These are phyloP conservation scores for Hordeum pubiflorum DNA, from an alignment of 202 grass and related monocot genomes.

Conservation along the genomic window DNA sequence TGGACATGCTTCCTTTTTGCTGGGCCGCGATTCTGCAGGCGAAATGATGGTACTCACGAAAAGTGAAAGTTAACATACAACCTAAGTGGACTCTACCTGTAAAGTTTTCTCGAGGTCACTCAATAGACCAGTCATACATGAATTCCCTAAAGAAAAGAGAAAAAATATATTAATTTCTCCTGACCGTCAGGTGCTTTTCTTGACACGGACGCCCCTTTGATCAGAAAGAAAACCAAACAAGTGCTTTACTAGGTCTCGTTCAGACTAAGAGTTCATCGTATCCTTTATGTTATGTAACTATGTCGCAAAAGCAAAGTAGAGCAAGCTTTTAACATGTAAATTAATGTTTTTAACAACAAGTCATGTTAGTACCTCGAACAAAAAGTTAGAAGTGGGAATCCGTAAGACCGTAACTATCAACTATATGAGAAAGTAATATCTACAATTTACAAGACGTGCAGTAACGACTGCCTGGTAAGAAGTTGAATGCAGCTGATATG, in stretches of 20 bases:
- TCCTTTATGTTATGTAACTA: background rate
- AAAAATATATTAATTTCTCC: constrained; percentile 23
- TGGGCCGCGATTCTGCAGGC: constrained; percentile 42
- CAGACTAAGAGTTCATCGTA: background rate
- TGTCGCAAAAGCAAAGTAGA: background rate
- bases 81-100: constrained; percentile 48
- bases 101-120: constrained; percentile 84
- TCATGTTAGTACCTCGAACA: background rate
- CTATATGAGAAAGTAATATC: background rate
- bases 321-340: background rate
- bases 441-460: background rate
- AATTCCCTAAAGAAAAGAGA: constrained; percentile 51
- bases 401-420: background rate
- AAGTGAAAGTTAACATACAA: constrained; percentile 2
- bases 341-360: background rate
- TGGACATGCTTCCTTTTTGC: constrained; percentile 78
- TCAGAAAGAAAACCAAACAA: background rate
- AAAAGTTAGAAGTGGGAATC: background rate
- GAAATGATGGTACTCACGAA: constrained; percentile 23
- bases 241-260: background rate
- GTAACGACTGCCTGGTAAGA: background rate
- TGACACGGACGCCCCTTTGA: background rate
- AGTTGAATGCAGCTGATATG: background rate
- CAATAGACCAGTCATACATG: constrained; percentile 61
- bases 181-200: background rate